A percentile compares a stretch with the other conserved stretches of the same genome.
These are phyloP conservation scores for Peronospora tabacina DNA, from an alignment of 352 stramenopile species.

Conservation along the genomic window DNA sequence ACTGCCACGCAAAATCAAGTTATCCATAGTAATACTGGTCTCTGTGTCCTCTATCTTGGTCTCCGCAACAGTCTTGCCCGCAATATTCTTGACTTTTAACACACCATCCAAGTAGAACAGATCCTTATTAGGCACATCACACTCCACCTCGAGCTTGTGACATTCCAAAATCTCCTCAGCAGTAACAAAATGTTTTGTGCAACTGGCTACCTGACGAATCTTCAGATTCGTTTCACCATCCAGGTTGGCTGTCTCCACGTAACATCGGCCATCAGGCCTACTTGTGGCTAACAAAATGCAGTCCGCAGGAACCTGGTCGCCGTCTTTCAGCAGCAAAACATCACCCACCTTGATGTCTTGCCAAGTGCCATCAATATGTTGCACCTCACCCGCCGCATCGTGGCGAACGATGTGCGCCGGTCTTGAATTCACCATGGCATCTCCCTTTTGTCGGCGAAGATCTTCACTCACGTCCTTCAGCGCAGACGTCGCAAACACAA, in stretches of 20 bases:
- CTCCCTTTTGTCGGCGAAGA: slow-evolving; percentile 65
- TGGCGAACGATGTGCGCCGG: slow-evolving; percentile 63
- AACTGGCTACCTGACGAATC: slow-evolving; percentile 69
- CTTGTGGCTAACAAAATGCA: slow-evolving; percentile 76
- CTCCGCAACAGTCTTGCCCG: slow-evolving; percentile 9
- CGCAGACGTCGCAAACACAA: slow-evolving; percentile 85
- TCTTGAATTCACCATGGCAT: slow-evolving; percentile 74
- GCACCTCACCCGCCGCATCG: slow-evolving; percentile 43
- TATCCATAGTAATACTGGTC: slow-evolving; percentile 79
- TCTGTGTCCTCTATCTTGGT: slow-evolving; percentile 22
- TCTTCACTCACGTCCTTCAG: slow-evolving; percentile 85
- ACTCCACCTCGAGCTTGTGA: slow-evolving; percentile 62
- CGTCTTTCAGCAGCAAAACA: slow-evolving; percentile 71
- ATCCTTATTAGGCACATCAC: slow-evolving; percentile 78
- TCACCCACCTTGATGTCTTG: slow-evolving; percentile 83
- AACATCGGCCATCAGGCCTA: slow-evolving; percentile 65
- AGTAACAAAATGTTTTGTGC: slow-evolving; percentile 67
- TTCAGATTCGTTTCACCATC: slow-evolving; percentile 87
- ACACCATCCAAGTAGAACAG: slow-evolving; percentile 83
- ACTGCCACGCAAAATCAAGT: slow-evolving; percentile 78
- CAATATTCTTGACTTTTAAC: slow-evolving; percentile 33
- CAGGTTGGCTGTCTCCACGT: slow-evolving; percentile 82
- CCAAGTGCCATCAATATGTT: slow-evolving; percentile 68
- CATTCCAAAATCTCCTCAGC: slow-evolving; percentile 67
- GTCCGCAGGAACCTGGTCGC: slow-evolving; percentile 75